Conservation (phyloP, 2,329 filamentous ascomycete genomes). For the Fusarium illudens region DNA sequence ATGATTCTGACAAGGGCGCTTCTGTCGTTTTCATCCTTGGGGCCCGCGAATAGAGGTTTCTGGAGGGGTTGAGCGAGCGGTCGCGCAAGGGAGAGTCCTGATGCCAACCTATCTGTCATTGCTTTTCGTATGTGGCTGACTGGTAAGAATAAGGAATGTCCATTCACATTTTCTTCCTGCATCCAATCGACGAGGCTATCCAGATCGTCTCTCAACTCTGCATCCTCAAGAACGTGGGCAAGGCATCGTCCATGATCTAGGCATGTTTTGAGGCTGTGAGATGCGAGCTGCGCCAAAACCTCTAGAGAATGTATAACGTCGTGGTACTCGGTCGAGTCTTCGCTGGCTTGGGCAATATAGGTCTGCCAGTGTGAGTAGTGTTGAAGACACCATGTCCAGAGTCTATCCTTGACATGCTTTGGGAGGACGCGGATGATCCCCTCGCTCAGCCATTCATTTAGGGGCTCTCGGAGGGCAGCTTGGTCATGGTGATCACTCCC, state of each 20-base stretch:
- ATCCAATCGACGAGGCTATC: not conserved
- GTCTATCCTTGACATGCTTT: constrained; percentile 6
- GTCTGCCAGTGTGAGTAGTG: not conserved
- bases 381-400: constrained; percentile 5
- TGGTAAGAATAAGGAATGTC: too few species aligned
- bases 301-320: too few species aligned
- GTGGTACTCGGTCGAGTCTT: not conserved
- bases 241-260: not conserved
- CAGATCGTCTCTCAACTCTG: not conserved
- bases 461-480: not conserved
- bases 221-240: not conserved
- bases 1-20: not conserved
- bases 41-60: not conserved
- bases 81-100: not conserved
- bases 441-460: constrained; percentile 2
- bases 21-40: not conserved
- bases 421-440: constrained; percentile 1
- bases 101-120: not conserved
- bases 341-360: not conserved
- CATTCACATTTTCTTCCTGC: too few species aligned
- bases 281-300: not conserved
- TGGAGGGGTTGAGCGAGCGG: not conserved
- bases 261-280: not conserved
- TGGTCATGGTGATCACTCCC: not conserved
- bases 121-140: not conserved